A percentile compares a stretch with the other conserved stretches of the same genome.
phyloP scores from a whole-genome alignment of 1,284 basidiomycete species.

The Apiotrichum sp. region DNA sequence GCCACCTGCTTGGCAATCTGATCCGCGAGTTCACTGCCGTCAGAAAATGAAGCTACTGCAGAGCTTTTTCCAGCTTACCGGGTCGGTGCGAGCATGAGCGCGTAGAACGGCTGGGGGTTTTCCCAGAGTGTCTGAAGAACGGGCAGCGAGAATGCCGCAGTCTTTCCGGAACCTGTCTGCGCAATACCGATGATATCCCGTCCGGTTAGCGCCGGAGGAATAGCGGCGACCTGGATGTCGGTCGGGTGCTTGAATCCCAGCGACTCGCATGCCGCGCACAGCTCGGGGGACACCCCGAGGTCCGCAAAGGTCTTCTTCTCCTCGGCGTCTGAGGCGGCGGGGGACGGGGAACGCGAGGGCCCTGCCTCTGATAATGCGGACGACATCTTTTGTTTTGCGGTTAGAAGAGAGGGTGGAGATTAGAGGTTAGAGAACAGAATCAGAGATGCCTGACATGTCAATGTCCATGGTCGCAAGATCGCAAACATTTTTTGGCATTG shows the following conservation, averaged over 20 bases:
- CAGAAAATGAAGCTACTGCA: too few species aligned
- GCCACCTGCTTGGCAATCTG: constrained; percentile 97
- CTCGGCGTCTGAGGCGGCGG: constrained; percentile 9
- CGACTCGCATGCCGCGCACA: constrained; percentile 77
- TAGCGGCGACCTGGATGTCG: constrained; percentile 81
- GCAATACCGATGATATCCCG: constrained; percentile 97
- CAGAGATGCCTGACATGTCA: too few species aligned
- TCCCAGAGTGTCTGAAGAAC: constrained; percentile 97
- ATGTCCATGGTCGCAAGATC: too few species aligned
- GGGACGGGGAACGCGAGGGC: constrained; percentile 15
- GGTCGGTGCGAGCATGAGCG: constrained; percentile 90
- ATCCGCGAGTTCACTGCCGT: constrained; percentile 79
- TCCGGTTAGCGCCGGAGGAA: constrained; percentile 84
- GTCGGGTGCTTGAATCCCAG: constrained; percentile 84
- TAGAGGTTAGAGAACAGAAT: not conserved
- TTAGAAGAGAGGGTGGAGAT: not conserved
- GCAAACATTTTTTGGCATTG: too few species aligned
- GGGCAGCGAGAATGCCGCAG: constrained; percentile 92
- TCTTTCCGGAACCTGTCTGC: constrained; percentile 96
- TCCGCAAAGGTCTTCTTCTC: constrained; percentile 48
- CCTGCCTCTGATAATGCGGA: constrained; percentile 17
- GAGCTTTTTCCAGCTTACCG: constrained; percentile 43
- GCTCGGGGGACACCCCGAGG: constrained; percentile 81
- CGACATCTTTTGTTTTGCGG: constrained; percentile 7
- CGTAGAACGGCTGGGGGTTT: constrained; percentile 87